Conservation (phyloP, 495 filamentous ascomycete genomes). For the Neurospora cerealis region DNA sequence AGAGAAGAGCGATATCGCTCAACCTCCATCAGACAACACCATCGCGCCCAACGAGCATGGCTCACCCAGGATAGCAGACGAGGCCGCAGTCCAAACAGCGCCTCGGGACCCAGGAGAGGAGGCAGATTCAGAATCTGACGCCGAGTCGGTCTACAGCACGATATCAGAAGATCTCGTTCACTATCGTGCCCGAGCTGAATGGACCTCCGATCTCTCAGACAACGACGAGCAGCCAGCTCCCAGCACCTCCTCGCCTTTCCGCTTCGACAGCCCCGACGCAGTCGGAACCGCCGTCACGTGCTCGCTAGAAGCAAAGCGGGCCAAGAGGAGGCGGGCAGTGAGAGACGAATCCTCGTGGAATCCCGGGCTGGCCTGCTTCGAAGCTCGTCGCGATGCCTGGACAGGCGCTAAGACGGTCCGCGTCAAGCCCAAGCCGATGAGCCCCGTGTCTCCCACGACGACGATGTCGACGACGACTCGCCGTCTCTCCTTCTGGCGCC, state of each 20-base stretch:
- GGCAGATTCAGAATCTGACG: conserved; percentile 30
- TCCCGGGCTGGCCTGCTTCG: conserved; percentile 64
- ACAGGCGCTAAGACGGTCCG: conserved; percentile 55
- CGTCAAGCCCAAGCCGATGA: conserved; percentile 25
- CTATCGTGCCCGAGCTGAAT: conserved; percentile 34
- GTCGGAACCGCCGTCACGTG: conserved; percentile 37
- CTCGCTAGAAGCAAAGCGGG: conserved; percentile 35
- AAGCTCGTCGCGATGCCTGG: conserved; percentile 73
- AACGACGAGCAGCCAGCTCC: conserved; percentile 18
- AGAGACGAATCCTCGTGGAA: conserved; percentile 80
- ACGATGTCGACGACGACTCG: conserved; percentile 6
- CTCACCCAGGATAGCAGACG: neutral
- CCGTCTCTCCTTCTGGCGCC: conserved; percentile 19
- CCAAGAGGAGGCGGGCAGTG: conserved; percentile 49
- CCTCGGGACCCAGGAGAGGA: conserved; percentile 19
- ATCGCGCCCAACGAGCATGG: neutral
- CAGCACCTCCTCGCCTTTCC: conserved; percentile 37
- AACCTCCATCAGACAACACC: neutral
- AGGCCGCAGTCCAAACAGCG: neutral
- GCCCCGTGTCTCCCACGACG: conserved; percentile 19
- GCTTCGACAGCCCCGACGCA: conserved; percentile 54
- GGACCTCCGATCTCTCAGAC: conserved; percentile 38
- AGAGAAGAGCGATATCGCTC: neutral
- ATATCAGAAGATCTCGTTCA: conserved; percentile 33
- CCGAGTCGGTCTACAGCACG: conserved; percentile 35